phyloP scores from a whole-genome alignment of 441 rosid species.

The Flueggea neowawraea region DNA sequence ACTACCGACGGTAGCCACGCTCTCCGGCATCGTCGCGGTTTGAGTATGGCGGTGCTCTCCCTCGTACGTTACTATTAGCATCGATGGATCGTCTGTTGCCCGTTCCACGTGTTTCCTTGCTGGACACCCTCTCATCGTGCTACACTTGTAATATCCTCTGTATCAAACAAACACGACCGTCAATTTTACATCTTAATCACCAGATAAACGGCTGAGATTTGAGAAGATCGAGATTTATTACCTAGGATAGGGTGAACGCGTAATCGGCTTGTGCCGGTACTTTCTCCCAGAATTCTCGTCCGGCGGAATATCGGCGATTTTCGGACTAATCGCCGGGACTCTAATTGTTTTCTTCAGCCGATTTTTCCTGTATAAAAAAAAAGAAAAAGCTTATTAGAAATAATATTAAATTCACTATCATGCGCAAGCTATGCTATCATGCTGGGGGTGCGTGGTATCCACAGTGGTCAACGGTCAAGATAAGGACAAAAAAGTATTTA shows the following conservation, averaged over 20 bases:
- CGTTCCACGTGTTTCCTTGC: slow-evolving; percentile 95
- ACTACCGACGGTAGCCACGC: slow-evolving; percentile 28
- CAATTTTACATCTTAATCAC: neutral
- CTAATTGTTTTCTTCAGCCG: slow-evolving; percentile 70
- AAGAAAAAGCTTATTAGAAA: neutral
- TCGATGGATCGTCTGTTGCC: slow-evolving; percentile 69
- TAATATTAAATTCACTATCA: neutral
- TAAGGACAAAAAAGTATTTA: slow-evolving; percentile 13
- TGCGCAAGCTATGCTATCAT: slow-evolving; percentile 6
- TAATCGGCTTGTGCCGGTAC: slow-evolving; percentile 98
- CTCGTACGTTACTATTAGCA: slow-evolving; percentile 87
- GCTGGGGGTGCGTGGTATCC: neutral
- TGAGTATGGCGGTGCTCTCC: slow-evolving; percentile 85
- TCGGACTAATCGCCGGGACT: slow-evolving; percentile 88
- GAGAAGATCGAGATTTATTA: slow-evolving; percentile 19
- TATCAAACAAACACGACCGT: neutral
- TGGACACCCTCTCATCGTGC: slow-evolving; percentile 77
- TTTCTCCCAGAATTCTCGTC: slow-evolving; percentile 98
- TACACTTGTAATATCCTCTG: slow-evolving; percentile 97
- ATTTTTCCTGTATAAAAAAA: slow-evolving; percentile 46
- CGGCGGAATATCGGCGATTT: slow-evolving; percentile 91
- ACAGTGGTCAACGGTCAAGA: slow-evolving; percentile 7
- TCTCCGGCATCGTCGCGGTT: slow-evolving; percentile 48
- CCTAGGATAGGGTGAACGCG: slow-evolving; percentile 97
- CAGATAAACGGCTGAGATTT: slow-evolving; percentile 2